phyloP scores from a whole-genome alignment of 2,329 filamentous ascomycete genomes.

The Chrysosporium keratinophilum region DNA sequence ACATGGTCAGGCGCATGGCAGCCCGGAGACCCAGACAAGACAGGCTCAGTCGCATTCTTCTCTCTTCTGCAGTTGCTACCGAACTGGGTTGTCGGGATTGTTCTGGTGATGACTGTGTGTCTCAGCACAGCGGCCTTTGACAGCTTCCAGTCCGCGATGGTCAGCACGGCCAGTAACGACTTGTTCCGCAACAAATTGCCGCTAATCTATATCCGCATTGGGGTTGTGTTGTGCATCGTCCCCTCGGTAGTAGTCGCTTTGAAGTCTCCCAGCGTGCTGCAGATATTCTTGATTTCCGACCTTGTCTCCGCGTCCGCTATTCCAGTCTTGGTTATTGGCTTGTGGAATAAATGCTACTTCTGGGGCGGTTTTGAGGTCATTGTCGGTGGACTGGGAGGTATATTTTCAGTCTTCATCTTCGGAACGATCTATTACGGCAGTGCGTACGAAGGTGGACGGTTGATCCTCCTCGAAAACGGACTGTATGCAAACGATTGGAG shows the following conservation, averaged over 20 bases:
- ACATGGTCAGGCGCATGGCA: constrained; percentile 63
- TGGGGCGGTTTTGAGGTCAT: constrained; percentile 75
- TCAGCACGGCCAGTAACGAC: constrained; percentile 75
- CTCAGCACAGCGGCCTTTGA: constrained; percentile 72
- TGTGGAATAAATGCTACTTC: constrained; percentile 56
- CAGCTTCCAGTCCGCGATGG: constrained; percentile 71
- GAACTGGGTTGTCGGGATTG: constrained; percentile 69
- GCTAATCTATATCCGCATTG: constrained; percentile 60
- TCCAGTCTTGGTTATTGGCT: constrained; percentile 62
- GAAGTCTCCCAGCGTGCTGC: constrained; percentile 19
- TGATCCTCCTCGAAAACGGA: constrained; percentile 62
- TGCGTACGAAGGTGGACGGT: constrained; percentile 50
- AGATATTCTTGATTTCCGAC: constrained; percentile 20
- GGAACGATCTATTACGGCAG: constrained; percentile 67
- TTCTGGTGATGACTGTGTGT: constrained; percentile 69
- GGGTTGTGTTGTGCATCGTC: constrained; percentile 62
- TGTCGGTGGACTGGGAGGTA: constrained; percentile 63
- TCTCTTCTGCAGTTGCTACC: constrained; percentile 61
- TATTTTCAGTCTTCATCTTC: constrained; percentile 71
- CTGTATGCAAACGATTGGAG: constrained; percentile 71
- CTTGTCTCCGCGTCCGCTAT: constrained; percentile 67
- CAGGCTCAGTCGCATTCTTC: constrained; percentile 64
- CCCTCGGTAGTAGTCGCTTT: constrained; percentile 47
- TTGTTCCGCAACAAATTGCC: constrained; percentile 71
- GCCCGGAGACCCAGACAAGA: constrained; percentile 50